Conservation (phyloP, 2,329 filamentous ascomycete species). For the Phialophora verrucosa region DNA sequence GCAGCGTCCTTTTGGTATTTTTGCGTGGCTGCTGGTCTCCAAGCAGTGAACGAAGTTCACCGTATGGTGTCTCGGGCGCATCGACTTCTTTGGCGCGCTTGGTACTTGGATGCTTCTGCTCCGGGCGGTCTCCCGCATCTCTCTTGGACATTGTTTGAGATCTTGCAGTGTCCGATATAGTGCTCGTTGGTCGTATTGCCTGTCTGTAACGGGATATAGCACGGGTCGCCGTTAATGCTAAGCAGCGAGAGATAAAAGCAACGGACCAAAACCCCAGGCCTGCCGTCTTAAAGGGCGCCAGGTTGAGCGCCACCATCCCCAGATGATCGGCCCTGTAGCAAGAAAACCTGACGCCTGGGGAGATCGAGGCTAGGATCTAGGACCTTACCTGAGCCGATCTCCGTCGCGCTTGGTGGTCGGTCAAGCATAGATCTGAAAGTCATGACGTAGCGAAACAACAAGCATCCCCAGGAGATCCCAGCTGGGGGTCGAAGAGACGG, state of each 20-base stretch:
- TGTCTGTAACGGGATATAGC: not conserved
- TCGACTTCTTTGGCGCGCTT: slow-evolving; percentile 59
- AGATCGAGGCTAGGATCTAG: not conserved
- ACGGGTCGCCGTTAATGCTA: not conserved
- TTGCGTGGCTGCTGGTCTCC: slow-evolving; percentile 48
- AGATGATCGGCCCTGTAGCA: not conserved
- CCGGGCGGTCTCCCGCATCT: slow-evolving; percentile 39
- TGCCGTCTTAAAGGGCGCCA: not conserved
- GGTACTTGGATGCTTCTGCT: slow-evolving; percentile 52
- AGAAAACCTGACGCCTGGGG: not conserved
- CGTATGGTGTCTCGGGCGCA: slow-evolving; percentile 49
- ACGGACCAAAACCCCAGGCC: not conserved
- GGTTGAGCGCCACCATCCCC: not conserved
- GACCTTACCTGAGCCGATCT: slow-evolving; percentile 3
- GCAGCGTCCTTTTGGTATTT: slow-evolving; percentile 51
- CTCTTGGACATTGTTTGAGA: slow-evolving; percentile 41
- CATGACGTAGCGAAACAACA: slow-evolving; percentile 19
- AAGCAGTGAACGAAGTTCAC: slow-evolving; percentile 49
- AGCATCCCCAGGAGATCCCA: not conserved
- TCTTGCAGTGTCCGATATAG: not conserved
- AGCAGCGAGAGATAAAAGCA: not conserved
- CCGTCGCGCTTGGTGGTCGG: not conserved
- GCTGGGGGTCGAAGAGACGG: not conserved
- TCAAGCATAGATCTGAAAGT: slow-evolving; percentile 14
- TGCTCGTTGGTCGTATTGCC: not conserved